Evolutionary conservation across 2,329 filamentous ascomycete genomes (phyloP), one percentile per base, ranked within the genome.

Genomic region (Cordyceps javanica): DNA sequence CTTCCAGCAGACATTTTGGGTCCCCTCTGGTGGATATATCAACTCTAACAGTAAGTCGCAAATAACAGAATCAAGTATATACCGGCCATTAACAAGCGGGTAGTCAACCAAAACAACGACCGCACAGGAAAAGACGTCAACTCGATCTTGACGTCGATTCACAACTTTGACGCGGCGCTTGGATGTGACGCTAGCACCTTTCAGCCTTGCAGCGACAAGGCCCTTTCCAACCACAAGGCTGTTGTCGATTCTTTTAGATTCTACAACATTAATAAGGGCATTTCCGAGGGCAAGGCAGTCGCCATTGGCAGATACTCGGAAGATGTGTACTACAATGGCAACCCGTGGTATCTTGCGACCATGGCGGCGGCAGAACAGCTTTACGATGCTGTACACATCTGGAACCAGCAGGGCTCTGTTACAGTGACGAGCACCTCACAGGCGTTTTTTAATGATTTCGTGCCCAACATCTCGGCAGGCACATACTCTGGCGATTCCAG

Each of bases 261-360:
- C 58, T 92, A 92, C 69, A 66, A 71, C 14, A 77, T 93, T 72
- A 94, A 94, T 74, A 75, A 73, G 5, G 87, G 84, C 5, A 82
- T 86, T 52, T 64, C 80, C 2, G 70, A 79, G 32, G 85, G 86
- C 21, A 70, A 72, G 16, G 87, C 87, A 8, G 77, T 84, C 10
- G 79, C 83, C 7, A 75, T 88, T 6, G 87, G 88, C 45, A 77
- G 88, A 60, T 90, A 91, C 67, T 72, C 84, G 0, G 87, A 90
- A 69, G 89, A 95, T 64, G 72, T 77, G 4, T 94, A 93, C 72
- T 88, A 86, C 70, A 83, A 83, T 60, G 89, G 89, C 1, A 91
- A 94, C 69, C 90, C 90, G 1, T 94, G 90, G 90, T 89, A 91
- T 65, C 78, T 93, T 13, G 81, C 81, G 64, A 93, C 88, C 1